These are phyloP conservation scores for Ilex aquifolium DNA, from an alignment of 257 asterid species.

Conservation along the genomic window DNA sequence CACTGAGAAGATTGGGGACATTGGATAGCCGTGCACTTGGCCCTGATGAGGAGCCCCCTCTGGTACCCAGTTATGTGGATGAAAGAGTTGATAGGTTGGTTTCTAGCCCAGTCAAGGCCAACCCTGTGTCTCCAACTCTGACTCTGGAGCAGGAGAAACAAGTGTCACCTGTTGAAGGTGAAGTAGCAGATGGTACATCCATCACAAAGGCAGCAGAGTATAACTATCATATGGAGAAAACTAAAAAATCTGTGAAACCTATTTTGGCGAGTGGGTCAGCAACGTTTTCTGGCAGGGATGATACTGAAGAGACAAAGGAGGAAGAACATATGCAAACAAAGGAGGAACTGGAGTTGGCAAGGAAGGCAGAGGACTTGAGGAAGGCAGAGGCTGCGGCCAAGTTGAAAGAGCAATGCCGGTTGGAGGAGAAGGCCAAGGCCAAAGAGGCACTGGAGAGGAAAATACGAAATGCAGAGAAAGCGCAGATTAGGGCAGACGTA, in stretches of 20 bases:
- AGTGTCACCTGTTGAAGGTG: slow-evolving; percentile 22
- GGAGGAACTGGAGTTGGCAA: slow-evolving; percentile 55
- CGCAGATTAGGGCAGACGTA: slow-evolving; percentile 66
- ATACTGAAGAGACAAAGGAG: slow-evolving; percentile 24
- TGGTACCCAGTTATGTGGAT: slow-evolving; percentile 39
- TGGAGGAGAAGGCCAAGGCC: slow-evolving; percentile 78
- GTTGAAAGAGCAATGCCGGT: slow-evolving; percentile 68
- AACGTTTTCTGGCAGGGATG: slow-evolving; percentile 21
- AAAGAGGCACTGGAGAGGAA: slow-evolving; percentile 89
- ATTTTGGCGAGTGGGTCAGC: slow-evolving; percentile 26
- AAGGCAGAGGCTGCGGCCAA: slow-evolving; percentile 47
- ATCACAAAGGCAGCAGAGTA: slow-evolving; percentile 23
- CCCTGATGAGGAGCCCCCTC: slow-evolving; percentile 67
- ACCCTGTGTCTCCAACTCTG: slow-evolving; percentile 25
- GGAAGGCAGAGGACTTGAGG: slow-evolving; percentile 54
- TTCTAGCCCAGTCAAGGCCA: slow-evolving; percentile 22
- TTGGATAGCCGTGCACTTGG: slow-evolving; percentile 87
- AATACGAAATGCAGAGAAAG: slow-evolving; percentile 69
- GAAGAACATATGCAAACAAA: slow-evolving; percentile 30
- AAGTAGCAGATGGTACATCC: slow-evolving; percentile 9
- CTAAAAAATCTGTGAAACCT: slow-evolving; percentile 15
- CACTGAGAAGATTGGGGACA: slow-evolving; percentile 74
- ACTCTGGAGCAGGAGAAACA: slow-evolving; percentile 27
- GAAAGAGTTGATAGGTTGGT: slow-evolving; percentile 34
- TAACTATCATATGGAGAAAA: slow-evolving; percentile 24